Evolutionary conservation across 176 grass and related monocot genomes (phyloP).

Genomic region (Carex cristatella): DNA sequence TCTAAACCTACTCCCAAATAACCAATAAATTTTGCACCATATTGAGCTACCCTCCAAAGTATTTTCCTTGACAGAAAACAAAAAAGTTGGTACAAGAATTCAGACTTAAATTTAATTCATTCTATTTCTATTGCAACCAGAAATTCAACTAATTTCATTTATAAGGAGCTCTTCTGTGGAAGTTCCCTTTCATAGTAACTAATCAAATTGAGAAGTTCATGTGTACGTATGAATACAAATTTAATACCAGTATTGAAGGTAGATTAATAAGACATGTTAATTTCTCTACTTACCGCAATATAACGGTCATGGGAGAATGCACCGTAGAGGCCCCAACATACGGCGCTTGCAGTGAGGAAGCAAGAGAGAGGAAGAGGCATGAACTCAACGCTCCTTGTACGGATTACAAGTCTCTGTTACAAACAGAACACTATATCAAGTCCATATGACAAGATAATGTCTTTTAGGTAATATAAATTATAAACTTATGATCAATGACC

Average conservation of each 20-base stretch:
- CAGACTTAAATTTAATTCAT: neutral
- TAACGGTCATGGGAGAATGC: slow-evolving; percentile 66
- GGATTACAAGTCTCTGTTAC: slow-evolving; percentile 67
- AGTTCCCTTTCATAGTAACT: neutral
- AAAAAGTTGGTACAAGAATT: neutral
- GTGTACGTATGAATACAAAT: neutral
- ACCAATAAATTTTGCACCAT: neutral
- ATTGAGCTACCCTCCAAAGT: neutral
- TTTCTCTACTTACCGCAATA: slow-evolving; percentile 33
- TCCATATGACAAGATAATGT: neutral
- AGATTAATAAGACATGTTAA: neutral
- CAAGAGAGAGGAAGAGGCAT: slow-evolving; percentile 79
- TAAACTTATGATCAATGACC: neutral
- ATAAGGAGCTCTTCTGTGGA: neutral
- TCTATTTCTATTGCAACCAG: neutral
- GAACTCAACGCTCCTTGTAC: slow-evolving; percentile 81
- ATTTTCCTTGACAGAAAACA: neutral
- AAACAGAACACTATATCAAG: neutral
- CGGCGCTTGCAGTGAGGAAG: slow-evolving; percentile 73
- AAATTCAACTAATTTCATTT: neutral
- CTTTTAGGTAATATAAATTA: neutral
- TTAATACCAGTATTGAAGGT: neutral
- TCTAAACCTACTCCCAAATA: neutral
- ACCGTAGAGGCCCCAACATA: slow-evolving; percentile 74
- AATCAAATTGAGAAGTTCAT: neutral